Base-by-base conservation (phyloP, 1,284 basidiomycete species). In the Sporisorium iseilematis-ciliati region DNA sequence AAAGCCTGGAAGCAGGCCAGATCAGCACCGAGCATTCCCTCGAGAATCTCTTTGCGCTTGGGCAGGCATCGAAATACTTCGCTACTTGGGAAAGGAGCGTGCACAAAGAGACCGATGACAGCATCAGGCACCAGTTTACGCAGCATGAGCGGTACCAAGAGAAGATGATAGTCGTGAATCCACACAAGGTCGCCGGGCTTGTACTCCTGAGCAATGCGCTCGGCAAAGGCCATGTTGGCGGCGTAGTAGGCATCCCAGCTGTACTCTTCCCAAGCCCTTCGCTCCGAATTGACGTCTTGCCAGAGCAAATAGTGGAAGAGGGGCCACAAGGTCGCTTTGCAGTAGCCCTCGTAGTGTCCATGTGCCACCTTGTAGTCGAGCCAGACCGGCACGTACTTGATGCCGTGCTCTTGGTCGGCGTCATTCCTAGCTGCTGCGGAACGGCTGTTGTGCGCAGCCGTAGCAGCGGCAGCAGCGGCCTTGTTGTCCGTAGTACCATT, bases 241-340 rank as follows among this genome's bases (percentile, higher is more conserved):
- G 90, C 88, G 77, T 91, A 89, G 87, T 97, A 97, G 45, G 91
- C 90, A 18, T 91, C 89, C 88, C 95, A 99, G 80, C 93, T 89
- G 6, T 87, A 87, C 61, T 90, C 88, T 82, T 98, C 95, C n/a
- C 88, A 87, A 49, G 86, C 84, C 42, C 86, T 85, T 62, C 88
- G 82, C 51, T 87, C 83, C 68, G 86, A 84, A 45, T 86, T 87
- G 41, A 87, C 94, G 84, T 97, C 95, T 86, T 97, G 94, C 95
- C 95, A 97, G 61, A 97, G 91, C 64, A 99, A 90, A 85, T 99
- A 99, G 87, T 99, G 97, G 89, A 99, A 97, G 29, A 98, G 88
- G 0, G 96, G 97, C 96, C 96, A 99, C 55, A 99, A 90, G 40
- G 92, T 97, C 80, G 92, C 91, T 86, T 99, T 99, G 90, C 95